Conservation (phyloP, 148 eudicot species). For the Persicaria tinctoria region DNA sequence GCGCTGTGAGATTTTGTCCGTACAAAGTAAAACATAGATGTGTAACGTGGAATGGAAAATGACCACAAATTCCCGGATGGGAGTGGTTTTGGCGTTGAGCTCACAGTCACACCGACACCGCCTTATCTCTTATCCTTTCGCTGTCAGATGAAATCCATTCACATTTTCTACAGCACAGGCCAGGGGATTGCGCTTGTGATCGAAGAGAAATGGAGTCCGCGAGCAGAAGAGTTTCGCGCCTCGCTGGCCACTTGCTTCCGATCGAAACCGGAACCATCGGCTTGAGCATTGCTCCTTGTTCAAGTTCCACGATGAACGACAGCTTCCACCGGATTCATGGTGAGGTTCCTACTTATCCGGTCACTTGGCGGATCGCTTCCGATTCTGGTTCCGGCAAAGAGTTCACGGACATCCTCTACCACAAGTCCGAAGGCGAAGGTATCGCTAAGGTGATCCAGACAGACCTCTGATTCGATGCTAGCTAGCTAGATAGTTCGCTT, state of each 20-base stretch:
- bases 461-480: neutral
- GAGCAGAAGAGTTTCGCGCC: conserved; percentile 11
- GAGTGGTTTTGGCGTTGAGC: no score
- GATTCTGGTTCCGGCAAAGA: conserved; percentile 51
- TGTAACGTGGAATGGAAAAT: no score
- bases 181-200: no score
- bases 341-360: conserved; percentile 48
- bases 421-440: conserved; percentile 77
- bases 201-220: conserved; percentile 8
- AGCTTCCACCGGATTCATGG: conserved; percentile 78
- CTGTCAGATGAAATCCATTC: no score
- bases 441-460: conserved; percentile 73
- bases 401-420: conserved; percentile 68
- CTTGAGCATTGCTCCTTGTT: conserved; percentile 12
- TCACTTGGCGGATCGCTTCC: conserved; percentile 43
- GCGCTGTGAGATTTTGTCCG: neutral
- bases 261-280: neutral
- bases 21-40: no score
- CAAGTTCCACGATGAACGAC: conserved; percentile 30
- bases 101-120: no score
- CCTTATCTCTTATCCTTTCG: no score
- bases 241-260: conserved; percentile 9
- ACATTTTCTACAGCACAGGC: no score
- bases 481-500: neutral
- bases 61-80: no score